Base-by-base conservation (phyloP, 2,329 filamentous ascomycete genomes). In the Ascochyta pisi region DNA sequence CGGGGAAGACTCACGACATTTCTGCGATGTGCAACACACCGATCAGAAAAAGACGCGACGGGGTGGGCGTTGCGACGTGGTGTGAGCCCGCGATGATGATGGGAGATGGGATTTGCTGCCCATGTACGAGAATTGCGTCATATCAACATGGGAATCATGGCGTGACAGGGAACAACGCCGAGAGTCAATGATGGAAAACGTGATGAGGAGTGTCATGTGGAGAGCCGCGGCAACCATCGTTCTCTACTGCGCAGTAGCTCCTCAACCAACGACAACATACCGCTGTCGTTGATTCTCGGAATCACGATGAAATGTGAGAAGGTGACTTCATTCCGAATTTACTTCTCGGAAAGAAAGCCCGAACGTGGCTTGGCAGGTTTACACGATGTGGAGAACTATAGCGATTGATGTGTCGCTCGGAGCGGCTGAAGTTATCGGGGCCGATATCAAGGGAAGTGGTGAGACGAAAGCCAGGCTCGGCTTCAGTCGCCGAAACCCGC, bases 51-150 rank as follows among this genome's bases (percentile, higher is more conserved):
- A 3, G 15, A 37, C n/a, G 50, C 13, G 31, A 19, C 26, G 16
- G 8, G 26, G 6, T 22, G 6, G 27, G 26, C 7, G 47, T 51
- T 42, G 47, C 42, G 42, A 24, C 23, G n/a, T 41, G 37, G 37
- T 41, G 39, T 41, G 26, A 29, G 40, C 27, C 40, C 34, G 26
- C 22, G 24, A 13, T 29, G 19, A 10, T 51, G 43, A 35, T 42
- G 37, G 42, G 53, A 43, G 31, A 50, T 50, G 46, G 47, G 23
- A 56, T 37, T 37, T 29, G 37, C 27, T 41, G 40, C 23, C 46
- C 41, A 33, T 26, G 35, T 41, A 50, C 41, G 46, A 24, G 13
- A 27, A 46, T 55, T n/a, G 46, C 41, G 31, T 37, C 24, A 23
- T 33, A 10, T n/a, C 27, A 15, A 37, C 29, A 39, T 38, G 33